Evolutionary conservation across 2,329 filamentous ascomycete genomes (phyloP).

Genomic region (Exophiala xenobiotica): DNA sequence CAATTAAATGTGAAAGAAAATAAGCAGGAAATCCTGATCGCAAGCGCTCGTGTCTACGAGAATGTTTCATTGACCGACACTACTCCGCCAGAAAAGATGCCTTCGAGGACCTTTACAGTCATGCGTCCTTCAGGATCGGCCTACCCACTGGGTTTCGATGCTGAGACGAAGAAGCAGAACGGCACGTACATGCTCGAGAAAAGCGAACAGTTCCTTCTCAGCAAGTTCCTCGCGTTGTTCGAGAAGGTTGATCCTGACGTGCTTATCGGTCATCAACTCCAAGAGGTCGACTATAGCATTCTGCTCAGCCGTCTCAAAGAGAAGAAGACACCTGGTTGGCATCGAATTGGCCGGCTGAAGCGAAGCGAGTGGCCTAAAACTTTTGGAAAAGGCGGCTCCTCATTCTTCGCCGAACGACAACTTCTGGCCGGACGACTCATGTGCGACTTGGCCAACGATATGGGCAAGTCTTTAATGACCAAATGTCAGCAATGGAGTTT

Average conservation of each 20-base stretch:
- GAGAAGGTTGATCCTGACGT: slow-evolving; percentile 90
- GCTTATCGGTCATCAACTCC: slow-evolving; percentile 89
- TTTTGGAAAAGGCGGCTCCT: slow-evolving; percentile 80
- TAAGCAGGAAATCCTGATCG: slow-evolving; percentile 91
- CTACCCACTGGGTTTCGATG: slow-evolving; percentile 85
- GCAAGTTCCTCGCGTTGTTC: slow-evolving; percentile 84
- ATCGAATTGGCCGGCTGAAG: slow-evolving; percentile 82
- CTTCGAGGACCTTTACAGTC: slow-evolving; percentile 86
- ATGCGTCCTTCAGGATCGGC: slow-evolving; percentile 74
- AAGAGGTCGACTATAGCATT: slow-evolving; percentile 93
- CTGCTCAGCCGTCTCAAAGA: slow-evolving; percentile 82
- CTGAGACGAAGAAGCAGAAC: slow-evolving; percentile 56
- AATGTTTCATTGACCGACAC: slow-evolving; percentile 85
- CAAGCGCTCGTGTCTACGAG: slow-evolving; percentile 89
- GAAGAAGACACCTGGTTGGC: slow-evolving; percentile 92
- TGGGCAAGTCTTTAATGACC: slow-evolving; percentile 93
- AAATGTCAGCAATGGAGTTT: slow-evolving; percentile 98
- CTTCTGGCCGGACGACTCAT: slow-evolving; percentile 84
- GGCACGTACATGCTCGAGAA: slow-evolving; percentile 78
- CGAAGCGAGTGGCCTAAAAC: slow-evolving; percentile 82
- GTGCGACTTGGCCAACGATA: slow-evolving; percentile 92
- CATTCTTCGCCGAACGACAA: slow-evolving; percentile 90
- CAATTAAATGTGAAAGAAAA: slow-evolving; percentile 88
- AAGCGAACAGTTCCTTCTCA: slow-evolving; percentile 79
- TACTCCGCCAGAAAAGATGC: slow-evolving; percentile 81